These are phyloP conservation scores for Aspergillus nidulans DNA, from an alignment of 495 filamentous ascomycete species.

Conservation along the genomic window DNA sequence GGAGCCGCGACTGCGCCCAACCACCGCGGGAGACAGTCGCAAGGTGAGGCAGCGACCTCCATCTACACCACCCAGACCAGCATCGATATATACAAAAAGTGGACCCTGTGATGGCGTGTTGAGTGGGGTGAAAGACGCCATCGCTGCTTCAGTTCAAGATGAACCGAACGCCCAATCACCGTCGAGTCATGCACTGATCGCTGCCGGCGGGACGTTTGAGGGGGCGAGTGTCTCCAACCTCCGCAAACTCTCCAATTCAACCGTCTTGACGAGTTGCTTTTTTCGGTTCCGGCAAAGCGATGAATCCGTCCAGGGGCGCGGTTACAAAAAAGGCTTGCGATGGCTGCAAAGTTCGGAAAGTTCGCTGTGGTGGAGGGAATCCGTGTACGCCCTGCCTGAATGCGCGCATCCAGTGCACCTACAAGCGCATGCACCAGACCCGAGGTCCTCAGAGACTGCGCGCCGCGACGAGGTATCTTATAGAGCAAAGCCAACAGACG, in stretches of 20 bases:
- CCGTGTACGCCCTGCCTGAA: slow-evolving; percentile 28
- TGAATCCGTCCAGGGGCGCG: slow-evolving; percentile 12
- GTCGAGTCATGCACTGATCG: not conserved
- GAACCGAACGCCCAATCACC: not conserved
- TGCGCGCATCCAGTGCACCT: slow-evolving; percentile 35
- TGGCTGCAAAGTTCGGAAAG: slow-evolving; percentile 31
- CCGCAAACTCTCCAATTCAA: not conserved
- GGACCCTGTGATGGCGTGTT: slow-evolving; percentile 16
- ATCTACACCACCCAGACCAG: not conserved
- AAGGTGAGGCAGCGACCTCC: not conserved
- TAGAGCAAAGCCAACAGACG: slow-evolving; percentile 7
- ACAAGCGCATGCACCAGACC: slow-evolving; percentile 27
- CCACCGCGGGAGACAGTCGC: not conserved
- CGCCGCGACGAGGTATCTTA: slow-evolving; percentile 23
- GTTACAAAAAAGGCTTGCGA: slow-evolving; percentile 30
- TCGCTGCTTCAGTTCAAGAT: not conserved
- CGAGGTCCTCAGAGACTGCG: slow-evolving; percentile 34
- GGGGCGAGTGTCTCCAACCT: not conserved
- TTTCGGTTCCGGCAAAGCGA: not conserved
- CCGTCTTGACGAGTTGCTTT: not conserved
- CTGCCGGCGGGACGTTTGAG: not conserved
- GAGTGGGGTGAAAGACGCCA: slow-evolving; percentile 14
- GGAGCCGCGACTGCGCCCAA: not conserved
- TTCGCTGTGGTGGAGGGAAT: slow-evolving; percentile 24
- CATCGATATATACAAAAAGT: not conserved